Percentiles rank a stretch among this genome's conserved stretches.
Evolutionary conservation across 768 basidiomycete species (phyloP).

Genomic region (Mycena chlorophos): DNA sequence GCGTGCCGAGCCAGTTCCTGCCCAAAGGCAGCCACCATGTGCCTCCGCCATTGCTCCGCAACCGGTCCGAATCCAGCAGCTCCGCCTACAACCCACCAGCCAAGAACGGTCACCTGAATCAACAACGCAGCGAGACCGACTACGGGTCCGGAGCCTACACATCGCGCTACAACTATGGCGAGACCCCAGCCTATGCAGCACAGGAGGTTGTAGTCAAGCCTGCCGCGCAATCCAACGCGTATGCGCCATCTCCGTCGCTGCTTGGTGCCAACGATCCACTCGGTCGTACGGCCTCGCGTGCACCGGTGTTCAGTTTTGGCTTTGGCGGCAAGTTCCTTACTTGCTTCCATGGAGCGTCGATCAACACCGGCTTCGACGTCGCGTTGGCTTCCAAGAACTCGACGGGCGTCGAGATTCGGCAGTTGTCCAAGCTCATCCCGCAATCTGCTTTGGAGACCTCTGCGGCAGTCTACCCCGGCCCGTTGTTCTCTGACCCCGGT

Average conservation of each 20-base stretch:
- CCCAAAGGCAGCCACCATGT: slow-evolving; percentile 13
- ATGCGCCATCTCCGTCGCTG: slow-evolving; percentile 84
- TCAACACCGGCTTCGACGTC: slow-evolving; percentile 76
- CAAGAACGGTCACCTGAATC: slow-evolving; percentile 22
- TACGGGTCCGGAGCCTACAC: slow-evolving; percentile 24
- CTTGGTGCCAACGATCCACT: slow-evolving; percentile 82
- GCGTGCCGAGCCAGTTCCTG: not conserved
- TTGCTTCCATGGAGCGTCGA: slow-evolving; percentile 76
- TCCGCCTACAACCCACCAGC: slow-evolving; percentile 36
- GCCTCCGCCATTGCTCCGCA: slow-evolving; percentile 26
- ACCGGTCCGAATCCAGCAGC: slow-evolving; percentile 47
- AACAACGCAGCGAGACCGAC: slow-evolving; percentile 29
- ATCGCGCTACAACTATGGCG: slow-evolving; percentile 29
- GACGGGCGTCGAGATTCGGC: slow-evolving; percentile 67
- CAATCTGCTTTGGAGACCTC: slow-evolving; percentile 59
- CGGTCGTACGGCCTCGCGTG: slow-evolving; percentile 66
- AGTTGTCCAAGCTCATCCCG: slow-evolving; percentile 68
- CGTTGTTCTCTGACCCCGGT: slow-evolving; percentile 78
- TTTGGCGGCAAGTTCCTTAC: slow-evolving; percentile 91
- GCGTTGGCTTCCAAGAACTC: slow-evolving; percentile 71
- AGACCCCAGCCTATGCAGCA: slow-evolving; percentile 19
- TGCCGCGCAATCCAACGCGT: slow-evolving; percentile 46
- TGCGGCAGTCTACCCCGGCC: slow-evolving; percentile 75
- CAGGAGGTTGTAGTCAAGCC: slow-evolving; percentile 41
- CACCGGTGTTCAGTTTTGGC: slow-evolving; percentile 86